These are phyloP conservation scores for Cydonia oblonga DNA, from an alignment of 331 rosid species.

Conservation along the genomic window DNA sequence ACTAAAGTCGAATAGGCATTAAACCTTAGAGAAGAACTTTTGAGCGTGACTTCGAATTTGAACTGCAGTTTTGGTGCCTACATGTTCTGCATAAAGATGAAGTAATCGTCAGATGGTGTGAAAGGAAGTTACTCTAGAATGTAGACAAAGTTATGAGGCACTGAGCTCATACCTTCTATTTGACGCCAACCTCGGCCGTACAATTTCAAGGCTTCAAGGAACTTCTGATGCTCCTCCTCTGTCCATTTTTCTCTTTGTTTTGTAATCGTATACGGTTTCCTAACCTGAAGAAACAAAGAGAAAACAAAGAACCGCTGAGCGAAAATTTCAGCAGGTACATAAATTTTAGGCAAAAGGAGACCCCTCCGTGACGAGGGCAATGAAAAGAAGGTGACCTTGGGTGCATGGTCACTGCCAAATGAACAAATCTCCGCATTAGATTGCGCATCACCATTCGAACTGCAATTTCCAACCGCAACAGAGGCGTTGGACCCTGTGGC, in stretches of 20 bases:
- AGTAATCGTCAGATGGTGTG: conserved; percentile 3
- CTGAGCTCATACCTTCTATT: conserved; percentile 61
- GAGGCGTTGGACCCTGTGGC: conserved; percentile 20
- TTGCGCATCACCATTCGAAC: conserved; percentile 21
- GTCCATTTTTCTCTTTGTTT: conserved; percentile 99
- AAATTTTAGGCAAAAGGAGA: not conserved
- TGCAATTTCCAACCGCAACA: conserved; percentile 10
- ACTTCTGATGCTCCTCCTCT: conserved; percentile 83
- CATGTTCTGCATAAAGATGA: conserved; percentile 67
- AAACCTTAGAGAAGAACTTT: conserved; percentile 95
- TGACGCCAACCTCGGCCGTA: conserved; percentile 98
- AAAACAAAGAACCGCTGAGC: not conserved
- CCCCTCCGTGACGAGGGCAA: not conserved
- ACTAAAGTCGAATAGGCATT: not conserved
- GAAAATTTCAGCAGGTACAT: not conserved
- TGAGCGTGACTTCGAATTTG: conserved; percentile 99
- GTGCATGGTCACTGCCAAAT: conserved; percentile 23
- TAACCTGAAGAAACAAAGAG: conserved; percentile 35
- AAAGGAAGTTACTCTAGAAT: not conserved
- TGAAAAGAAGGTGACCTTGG: conserved; percentile 42
- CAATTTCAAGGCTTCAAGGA: conserved; percentile 87
- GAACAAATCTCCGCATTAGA: conserved; percentile 29
- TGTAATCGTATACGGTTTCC: conserved; percentile 88
- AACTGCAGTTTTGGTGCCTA: conserved; percentile 94
- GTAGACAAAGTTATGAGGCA: not conserved